These are phyloP conservation scores for Torrubiella hemipterigena DNA, from an alignment of 2,329 filamentous ascomycete genomes.

Conservation along the genomic window DNA sequence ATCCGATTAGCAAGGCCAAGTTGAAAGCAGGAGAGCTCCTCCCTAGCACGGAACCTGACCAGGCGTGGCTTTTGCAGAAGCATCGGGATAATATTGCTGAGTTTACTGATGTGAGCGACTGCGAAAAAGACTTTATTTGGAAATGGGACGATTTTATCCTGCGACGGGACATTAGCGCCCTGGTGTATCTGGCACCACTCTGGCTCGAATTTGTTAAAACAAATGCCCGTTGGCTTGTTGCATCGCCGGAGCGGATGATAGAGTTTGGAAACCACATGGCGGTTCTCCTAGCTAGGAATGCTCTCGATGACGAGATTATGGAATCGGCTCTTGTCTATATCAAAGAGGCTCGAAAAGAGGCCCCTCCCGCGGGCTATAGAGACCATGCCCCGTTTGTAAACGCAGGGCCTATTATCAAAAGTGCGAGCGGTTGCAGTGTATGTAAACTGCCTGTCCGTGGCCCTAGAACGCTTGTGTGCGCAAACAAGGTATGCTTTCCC, in stretches of 20 bases:
- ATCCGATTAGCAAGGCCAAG: slow-evolving; percentile 41
- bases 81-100: slow-evolving; percentile 45
- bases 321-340: slow-evolving; percentile 29
- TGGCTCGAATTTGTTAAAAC: slow-evolving; percentile 39
- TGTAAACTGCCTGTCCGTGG: slow-evolving; percentile 37
- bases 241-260: slow-evolving; percentile 31
- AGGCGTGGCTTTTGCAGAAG: slow-evolving; percentile 45
- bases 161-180: slow-evolving; percentile 35
- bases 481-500: slow-evolving; percentile 38
- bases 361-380: slow-evolving; percentile 1
- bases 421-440: slow-evolving; percentile 30
- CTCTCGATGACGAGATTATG: slow-evolving; percentile 32
- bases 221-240: slow-evolving; percentile 40
- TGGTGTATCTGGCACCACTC: slow-evolving; percentile 36
- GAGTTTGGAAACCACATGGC: slow-evolving; percentile 44
- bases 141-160: slow-evolving; percentile 47
- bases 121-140: slow-evolving; percentile 46
- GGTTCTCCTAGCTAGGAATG: slow-evolving; percentile 35
- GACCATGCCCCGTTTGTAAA: slow-evolving; percentile 12
- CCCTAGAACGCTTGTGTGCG: slow-evolving; percentile 34
- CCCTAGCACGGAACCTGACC: slow-evolving; percentile 30
- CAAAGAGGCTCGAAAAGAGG: slow-evolving; percentile 23
- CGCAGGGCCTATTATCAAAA: slow-evolving; percentile 25
- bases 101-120: slow-evolving; percentile 39
- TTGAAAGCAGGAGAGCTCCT: slow-evolving; percentile 37